Conservation (phyloP, 495 filamentous ascomycete species). For the Podospora comata region DNA sequence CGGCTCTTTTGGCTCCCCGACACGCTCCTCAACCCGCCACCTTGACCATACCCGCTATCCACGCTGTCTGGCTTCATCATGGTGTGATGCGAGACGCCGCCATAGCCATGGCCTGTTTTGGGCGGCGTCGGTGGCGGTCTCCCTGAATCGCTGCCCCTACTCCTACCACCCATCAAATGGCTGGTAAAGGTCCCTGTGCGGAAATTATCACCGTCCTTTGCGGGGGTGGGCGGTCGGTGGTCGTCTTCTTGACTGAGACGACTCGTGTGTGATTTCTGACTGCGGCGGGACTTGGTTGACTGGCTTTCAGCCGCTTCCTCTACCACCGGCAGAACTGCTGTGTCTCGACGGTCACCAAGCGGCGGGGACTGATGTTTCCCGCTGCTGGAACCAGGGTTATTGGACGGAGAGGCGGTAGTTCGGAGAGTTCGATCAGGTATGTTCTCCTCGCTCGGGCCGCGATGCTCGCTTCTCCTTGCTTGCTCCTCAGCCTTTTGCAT, state of each 20-base stretch:
- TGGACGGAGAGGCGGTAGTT: slow-evolving; percentile 46
- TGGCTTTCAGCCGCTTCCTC: slow-evolving; percentile 84
- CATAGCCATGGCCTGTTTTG: slow-evolving; percentile 37
- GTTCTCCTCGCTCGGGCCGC: slow-evolving; percentile 50
- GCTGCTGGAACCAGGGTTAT: slow-evolving; percentile 46
- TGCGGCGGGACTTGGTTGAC: slow-evolving; percentile 57
- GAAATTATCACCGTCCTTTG: slow-evolving; percentile 38
- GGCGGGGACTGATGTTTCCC: slow-evolving; percentile 25
- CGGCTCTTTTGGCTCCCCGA: slow-evolving; percentile 30
- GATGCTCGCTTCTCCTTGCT: slow-evolving; percentile 32
- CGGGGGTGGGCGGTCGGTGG: slow-evolving; percentile 40
- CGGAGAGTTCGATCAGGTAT: slow-evolving; percentile 44
- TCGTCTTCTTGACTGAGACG: slow-evolving; percentile 45
- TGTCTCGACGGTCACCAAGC: slow-evolving; percentile 49
- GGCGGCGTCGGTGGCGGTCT: slow-evolving; percentile 44
- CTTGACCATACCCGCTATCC: slow-evolving; percentile 36
- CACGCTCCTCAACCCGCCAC: slow-evolving; percentile 25
- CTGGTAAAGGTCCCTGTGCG: background rate
- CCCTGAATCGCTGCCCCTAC: slow-evolving; percentile 30
- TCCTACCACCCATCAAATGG: background rate
- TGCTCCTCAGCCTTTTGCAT: slow-evolving; percentile 36
- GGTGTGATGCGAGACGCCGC: background rate
- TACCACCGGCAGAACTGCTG: slow-evolving; percentile 81
- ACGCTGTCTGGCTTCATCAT: slow-evolving; percentile 38
- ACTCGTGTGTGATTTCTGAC: slow-evolving; percentile 31